Evolutionary conservation across 192 early-diverging fungal genomes (phyloP).

Genomic region (Chytriomyces sp.): DNA sequence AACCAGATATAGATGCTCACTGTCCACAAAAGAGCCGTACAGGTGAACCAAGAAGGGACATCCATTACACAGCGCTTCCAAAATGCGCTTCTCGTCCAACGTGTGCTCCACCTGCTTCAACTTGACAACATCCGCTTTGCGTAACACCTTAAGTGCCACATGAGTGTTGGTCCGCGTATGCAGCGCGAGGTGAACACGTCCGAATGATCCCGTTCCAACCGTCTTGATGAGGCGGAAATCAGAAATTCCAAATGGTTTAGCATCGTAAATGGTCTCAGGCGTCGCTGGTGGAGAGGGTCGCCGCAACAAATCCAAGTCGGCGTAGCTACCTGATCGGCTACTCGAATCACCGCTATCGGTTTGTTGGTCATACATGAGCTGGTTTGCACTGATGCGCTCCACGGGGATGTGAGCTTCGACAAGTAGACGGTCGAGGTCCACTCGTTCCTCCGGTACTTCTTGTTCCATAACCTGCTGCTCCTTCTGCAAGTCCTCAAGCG

Average conservation of each 20-base stretch:
- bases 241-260: conserved; percentile 16
- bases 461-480: background rate
- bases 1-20: conserved; percentile 48
- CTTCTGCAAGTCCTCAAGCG: background rate
- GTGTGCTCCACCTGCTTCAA: conserved; percentile 85
- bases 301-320: background rate
- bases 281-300: background rate
- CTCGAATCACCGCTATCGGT: background rate
- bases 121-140: conserved; percentile 83
- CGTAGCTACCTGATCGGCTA: background rate
- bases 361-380: background rate
- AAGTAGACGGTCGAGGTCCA: background rate
- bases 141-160: conserved; percentile 91
- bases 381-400: conserved; percentile 4
- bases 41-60: conserved; percentile 50
- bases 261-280: conserved; percentile 5
- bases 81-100: conserved; percentile 85
- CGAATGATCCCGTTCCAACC: conserved; percentile 94
- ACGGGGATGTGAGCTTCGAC: conserved; percentile 16
- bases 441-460: background rate
- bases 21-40: conserved; percentile 48
- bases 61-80: conserved; percentile 54
- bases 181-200: conserved; percentile 88
- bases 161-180: conserved; percentile 56
- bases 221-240: conserved; percentile 50